These are phyloP conservation scores for Rhodotorula sphaerocarpa DNA, from an alignment of 768 basidiomycete species.

Conservation along the genomic window DNA sequence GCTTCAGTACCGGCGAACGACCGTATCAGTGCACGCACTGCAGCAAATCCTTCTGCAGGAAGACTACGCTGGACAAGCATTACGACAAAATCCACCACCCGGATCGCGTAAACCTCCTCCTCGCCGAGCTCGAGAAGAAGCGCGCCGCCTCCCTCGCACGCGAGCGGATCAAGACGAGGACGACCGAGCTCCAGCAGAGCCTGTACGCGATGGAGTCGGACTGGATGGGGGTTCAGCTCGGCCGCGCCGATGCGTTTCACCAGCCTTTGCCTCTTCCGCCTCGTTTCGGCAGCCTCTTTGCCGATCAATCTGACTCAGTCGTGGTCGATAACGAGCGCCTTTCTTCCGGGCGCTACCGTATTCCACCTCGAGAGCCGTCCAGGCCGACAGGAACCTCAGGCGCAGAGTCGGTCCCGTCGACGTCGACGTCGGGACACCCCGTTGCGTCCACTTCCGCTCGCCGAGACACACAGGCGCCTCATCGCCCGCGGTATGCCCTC, in stretches of 20 bases:
- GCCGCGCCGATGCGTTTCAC: too few relatives aligned
- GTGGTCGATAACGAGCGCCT: too few relatives aligned
- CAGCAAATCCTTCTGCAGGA: constrained; percentile 40
- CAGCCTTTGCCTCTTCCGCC: too few relatives aligned
- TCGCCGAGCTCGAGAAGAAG: not conserved
- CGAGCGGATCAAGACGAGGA: not conserved
- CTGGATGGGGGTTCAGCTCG: too few relatives aligned
- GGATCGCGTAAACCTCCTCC: not conserved
- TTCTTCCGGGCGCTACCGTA: too few relatives aligned
- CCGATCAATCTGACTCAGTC: too few relatives aligned
- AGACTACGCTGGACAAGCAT: constrained; percentile 46
- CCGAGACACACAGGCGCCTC: not conserved
- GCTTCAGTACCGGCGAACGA: constrained; percentile 40
- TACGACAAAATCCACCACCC: constrained; percentile 41
- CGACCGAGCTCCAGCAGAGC: not conserved
- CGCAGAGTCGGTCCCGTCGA: too few relatives aligned
- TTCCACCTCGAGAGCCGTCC: too few relatives aligned
- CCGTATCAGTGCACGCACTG: constrained; percentile 42
- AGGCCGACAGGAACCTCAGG: too few relatives aligned
- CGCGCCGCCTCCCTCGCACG: not conserved
- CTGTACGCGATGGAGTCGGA: too few relatives aligned
- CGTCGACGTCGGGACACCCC: not conserved
- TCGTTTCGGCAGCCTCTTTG: too few relatives aligned
- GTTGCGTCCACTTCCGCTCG: not conserved
- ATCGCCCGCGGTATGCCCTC: not conserved